These are phyloP conservation scores for Collybiopsis luxurians DNA, from an alignment of 768 basidiomycete genomes.

Conservation along the genomic window DNA sequence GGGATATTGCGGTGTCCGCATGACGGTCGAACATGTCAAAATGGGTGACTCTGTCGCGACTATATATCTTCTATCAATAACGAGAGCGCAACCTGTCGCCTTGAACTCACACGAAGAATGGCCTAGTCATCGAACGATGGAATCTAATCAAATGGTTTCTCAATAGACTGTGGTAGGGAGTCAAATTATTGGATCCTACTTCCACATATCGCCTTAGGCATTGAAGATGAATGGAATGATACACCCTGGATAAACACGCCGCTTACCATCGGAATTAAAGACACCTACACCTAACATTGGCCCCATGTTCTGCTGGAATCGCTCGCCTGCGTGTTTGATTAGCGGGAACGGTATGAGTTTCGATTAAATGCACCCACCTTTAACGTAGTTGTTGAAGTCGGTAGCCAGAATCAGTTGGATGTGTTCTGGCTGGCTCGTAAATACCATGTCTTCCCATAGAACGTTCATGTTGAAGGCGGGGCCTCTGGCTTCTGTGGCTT, in stretches of 20 bases:
- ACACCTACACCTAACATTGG: slow-evolving; percentile 61
- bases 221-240: slow-evolving; percentile 22
- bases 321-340: slow-evolving; percentile 28
- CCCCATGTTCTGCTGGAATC: slow-evolving; percentile 40
- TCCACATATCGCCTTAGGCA: slow-evolving; percentile 36
- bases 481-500: slow-evolving; percentile 32
- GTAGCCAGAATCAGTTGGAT: slow-evolving; percentile 57
- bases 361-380: slow-evolving; percentile 35
- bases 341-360: neutral
- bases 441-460: slow-evolving; percentile 41
- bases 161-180: too few relatives aligned
- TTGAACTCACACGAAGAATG: slow-evolving; percentile 43
- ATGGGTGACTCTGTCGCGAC: slow-evolving; percentile 54
- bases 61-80: slow-evolving; percentile 10
- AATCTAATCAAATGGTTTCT: slow-evolving; percentile 43
- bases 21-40: slow-evolving; percentile 62
- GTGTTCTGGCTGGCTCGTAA: slow-evolving; percentile 52
- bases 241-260: slow-evolving; percentile 12
- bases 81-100: too few relatives aligned
- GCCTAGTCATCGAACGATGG: slow-evolving; percentile 62
- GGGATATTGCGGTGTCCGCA: slow-evolving; percentile 38
- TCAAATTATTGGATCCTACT: slow-evolving; percentile 20
- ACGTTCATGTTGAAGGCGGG: slow-evolving; percentile 44
- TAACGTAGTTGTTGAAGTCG: slow-evolving; percentile 57
- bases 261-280: slow-evolving; percentile 63